Percentiles rank a stretch among this genome's conserved stretches.
phyloP scores from a whole-genome alignment of 1,284 basidiomycete genomes.

The Malassezia globosa region DNA sequence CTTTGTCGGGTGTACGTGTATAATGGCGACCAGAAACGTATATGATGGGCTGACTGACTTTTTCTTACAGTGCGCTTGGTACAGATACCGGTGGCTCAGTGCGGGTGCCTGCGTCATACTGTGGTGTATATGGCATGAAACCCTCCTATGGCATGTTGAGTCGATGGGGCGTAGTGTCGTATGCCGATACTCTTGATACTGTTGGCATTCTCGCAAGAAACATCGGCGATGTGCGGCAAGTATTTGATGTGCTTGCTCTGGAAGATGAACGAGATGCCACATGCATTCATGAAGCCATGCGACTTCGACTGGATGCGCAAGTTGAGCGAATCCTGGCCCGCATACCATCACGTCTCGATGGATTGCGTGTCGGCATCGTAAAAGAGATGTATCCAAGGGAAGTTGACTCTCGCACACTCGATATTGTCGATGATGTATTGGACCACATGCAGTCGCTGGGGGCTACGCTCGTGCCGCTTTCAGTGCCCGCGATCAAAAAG shows the following conservation, averaged over 20 bases:
- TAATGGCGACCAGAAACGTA: neutral
- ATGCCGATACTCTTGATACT: slow-evolving; percentile 86
- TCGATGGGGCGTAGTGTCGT: slow-evolving; percentile 82
- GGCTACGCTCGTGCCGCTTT: slow-evolving; percentile 62
- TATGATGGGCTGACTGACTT: no score
- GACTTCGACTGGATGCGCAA: neutral
- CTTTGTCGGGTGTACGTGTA: slow-evolving; percentile 25
- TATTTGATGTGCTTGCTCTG: slow-evolving; percentile 60
- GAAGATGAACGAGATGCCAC: slow-evolving; percentile 73
- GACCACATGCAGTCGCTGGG: slow-evolving; percentile 55
- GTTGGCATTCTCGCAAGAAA: slow-evolving; percentile 67
- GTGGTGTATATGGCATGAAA: slow-evolving; percentile 80
- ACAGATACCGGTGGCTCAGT: slow-evolving; percentile 94
- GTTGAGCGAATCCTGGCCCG: neutral
- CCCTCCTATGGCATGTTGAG: slow-evolving; percentile 85
- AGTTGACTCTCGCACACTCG: slow-evolving; percentile 50
- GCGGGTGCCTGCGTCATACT: slow-evolving; percentile 83
- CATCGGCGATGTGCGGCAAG: slow-evolving; percentile 52
- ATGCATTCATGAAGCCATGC: slow-evolving; percentile 49
- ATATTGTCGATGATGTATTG: slow-evolving; percentile 47
- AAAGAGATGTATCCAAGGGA: slow-evolving; percentile 74
- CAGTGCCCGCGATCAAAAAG: slow-evolving; percentile 64
- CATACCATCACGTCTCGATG: slow-evolving; percentile 36
- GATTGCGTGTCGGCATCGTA: slow-evolving; percentile 58
- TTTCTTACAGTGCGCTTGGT: slow-evolving; percentile 62